Evolutionary conservation across 2,329 filamentous ascomycete species (phyloP), one percentile per base, ranked within the genome.

Genomic region (Coccinonectria pachysandricola): DNA sequence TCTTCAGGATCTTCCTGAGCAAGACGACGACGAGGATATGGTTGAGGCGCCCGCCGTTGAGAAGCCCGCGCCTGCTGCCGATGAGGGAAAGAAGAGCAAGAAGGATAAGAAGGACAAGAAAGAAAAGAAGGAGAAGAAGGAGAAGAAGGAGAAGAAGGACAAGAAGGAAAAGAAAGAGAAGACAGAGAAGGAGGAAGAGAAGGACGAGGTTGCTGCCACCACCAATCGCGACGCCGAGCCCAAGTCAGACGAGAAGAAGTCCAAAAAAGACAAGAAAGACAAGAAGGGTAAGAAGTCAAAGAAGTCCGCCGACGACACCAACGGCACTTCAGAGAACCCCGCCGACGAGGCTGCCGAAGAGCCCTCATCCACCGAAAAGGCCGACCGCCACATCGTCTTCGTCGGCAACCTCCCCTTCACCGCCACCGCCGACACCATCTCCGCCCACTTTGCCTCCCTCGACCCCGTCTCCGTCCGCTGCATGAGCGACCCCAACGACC

Each of bases 351-450:
- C 23, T 29, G 36, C 33, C 34, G 37, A 30, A 16, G 18, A 13
- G 39, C 6, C 6, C 23, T n/a, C 14, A 12, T 19, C 20, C 3
- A 14, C 18, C 9, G 16, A 36, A 23, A 46, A 52, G 24, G 31
- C 35, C 23, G 45, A 48, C 28, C 49, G 48, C 18, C 39, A 45
- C 44, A 58, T 54, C 33, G 43, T 48, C 40, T 50, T 49, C 17
- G 39, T 46, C 12, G 84, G 88, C 52, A 95, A 95, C 60, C 78
- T 96, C 5, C 88, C 88, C 25, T 95, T 75, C 69, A 76, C 68
- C 35, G 82, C 85, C 20, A 94, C 79, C 4, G 66, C 68, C 26
- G 71, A 71, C 25, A 65, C 74, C 21, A 70, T 96, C 35, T 59
- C 61, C 31, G 64, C 71, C 31, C 87, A 95, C 62, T 95, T 95